Evolutionary conservation across 257 asterid species (phyloP), one percentile per base, ranked within the genome.

Genomic region (Solanum pinnatisectum): DNA sequence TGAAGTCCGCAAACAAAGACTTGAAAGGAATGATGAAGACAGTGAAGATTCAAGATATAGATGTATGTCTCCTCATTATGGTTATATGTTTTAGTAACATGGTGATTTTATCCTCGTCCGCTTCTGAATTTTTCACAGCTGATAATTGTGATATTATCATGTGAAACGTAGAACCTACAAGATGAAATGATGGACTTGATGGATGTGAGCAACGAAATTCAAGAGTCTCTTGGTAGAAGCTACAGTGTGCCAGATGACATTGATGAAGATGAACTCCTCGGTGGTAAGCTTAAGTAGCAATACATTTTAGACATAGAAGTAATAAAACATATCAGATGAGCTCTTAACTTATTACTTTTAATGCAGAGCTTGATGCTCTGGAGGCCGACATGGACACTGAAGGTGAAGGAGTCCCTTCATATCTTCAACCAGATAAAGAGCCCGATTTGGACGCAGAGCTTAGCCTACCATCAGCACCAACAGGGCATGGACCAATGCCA

Each of bases 11-110:
- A 87, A 96, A 98, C 92, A 96, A 96, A 87, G 99, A 96, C 88
- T 95, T 95, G 90, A 95, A 96, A 89, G 99, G 99, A 92, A 95
- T 98, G 99, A 98, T 98, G 99, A 98, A 97, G 93, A 96, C 98
- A 39, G 98, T 98, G 94, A 98, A 96, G 93, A 96, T 96, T 94
- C 96, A 98, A 92, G 99, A 98, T 87, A 90, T 98, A 87, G 99
- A 98, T 94, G 99, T 97, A 71, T 86, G 98, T 91, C 90, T 89
- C 59, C 39, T 60, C 30, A 23, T 56, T 68, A 10, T 71, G 36
- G 33, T 36, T 71, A 5, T 74, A 10, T 42, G 11, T 76, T 63
- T 87, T 18, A 81, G 71, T 82, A 35, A 25, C 71, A 52, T n/a
- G 11, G 60, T 81, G 56, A 15, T 5, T 90, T 83, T 39, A 1